A percentile compares a stretch with the other conserved stretches of the same genome.
These are phyloP conservation scores for Aspergillus pseudotamarii DNA, from an alignment of 2,329 filamentous ascomycete species.

Conservation along the genomic window DNA sequence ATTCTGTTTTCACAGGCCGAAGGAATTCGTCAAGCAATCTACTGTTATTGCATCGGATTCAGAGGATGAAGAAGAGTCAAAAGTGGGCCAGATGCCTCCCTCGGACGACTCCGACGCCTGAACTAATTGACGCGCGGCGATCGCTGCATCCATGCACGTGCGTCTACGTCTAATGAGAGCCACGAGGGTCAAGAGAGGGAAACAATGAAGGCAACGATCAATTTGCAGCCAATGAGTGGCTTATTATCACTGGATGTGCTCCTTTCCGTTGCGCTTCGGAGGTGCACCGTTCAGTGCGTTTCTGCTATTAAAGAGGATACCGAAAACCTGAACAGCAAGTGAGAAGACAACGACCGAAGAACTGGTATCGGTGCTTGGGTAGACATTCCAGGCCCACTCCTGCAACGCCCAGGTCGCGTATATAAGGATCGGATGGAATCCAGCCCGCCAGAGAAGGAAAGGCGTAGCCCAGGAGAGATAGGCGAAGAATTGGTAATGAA, in stretches of 20 bases:
- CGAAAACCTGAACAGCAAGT: constrained; percentile 67
- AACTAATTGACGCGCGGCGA: constrained; percentile 28
- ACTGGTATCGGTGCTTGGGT: constrained; percentile 73
- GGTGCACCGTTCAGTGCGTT: constrained; percentile 23
- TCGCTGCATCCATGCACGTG: neutral
- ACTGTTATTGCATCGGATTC: constrained; percentile 56
- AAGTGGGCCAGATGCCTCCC: constrained; percentile 81
- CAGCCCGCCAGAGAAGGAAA: constrained; percentile 80
- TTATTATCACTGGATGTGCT: constrained; percentile 25
- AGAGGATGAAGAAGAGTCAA: constrained; percentile 77
- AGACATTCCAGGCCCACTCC: constrained; percentile 94
- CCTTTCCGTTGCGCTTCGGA: constrained; percentile 23
- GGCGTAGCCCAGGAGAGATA: constrained; percentile 90
- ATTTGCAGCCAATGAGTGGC: neutral
- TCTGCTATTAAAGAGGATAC: constrained; percentile 56
- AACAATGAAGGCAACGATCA: neutral
- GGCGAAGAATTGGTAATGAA: constrained; percentile 95
- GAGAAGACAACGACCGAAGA: constrained; percentile 70
- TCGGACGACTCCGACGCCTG: constrained; percentile 75
- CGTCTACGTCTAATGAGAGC: neutral
- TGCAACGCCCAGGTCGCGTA: constrained; percentile 74
- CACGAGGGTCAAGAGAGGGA: neutral
- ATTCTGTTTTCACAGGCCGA: constrained; percentile 63
- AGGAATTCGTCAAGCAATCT: constrained; percentile 70
- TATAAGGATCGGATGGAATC: constrained; percentile 67